Conservation (phyloP, 2,329 filamentous ascomycete genomes). For the Colletotrichum aenigma region DNA sequence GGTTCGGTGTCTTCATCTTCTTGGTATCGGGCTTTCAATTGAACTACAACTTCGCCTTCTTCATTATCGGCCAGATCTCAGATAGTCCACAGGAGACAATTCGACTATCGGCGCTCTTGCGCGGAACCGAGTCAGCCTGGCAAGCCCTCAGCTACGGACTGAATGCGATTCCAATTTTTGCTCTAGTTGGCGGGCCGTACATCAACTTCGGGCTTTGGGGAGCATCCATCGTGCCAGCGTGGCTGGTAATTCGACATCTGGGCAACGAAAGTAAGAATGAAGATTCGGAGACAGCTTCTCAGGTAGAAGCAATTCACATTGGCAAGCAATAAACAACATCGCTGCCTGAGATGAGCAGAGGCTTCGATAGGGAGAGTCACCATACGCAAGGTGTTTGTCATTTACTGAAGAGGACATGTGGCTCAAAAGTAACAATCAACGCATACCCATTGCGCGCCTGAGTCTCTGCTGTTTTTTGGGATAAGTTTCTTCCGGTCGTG, state of each 20-base stretch:
- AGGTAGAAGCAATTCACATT: neutral
- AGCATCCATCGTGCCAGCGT: constrained; percentile 62
- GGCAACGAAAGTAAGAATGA: neutral
- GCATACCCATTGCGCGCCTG: neutral
- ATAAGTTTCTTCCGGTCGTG: neutral
- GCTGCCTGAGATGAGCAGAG: neutral
- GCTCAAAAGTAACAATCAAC: neutral
- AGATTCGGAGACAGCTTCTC: neutral
- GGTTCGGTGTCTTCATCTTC: constrained; percentile 59
- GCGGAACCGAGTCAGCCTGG: constrained; percentile 71
- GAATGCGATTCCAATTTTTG: constrained; percentile 63
- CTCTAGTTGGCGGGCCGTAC: constrained; percentile 66
- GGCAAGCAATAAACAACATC: neutral
- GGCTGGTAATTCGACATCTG: constrained; percentile 51
- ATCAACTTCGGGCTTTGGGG: constrained; percentile 72
- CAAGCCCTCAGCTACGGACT: constrained; percentile 73
- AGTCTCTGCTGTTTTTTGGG: neutral
- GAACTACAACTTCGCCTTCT: constrained; percentile 75
- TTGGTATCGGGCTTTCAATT: constrained; percentile 70
- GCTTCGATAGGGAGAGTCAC: neutral
- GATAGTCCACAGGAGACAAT: constrained; percentile 64
- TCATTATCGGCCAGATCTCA: constrained; percentile 68
- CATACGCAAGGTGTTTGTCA: neutral
- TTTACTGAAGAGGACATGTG: neutral
- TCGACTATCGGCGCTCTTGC: constrained; percentile 64